These are phyloP conservation scores for Sarocladium kiliense DNA, from an alignment of 2,329 filamentous ascomycete genomes.

Conservation along the genomic window DNA sequence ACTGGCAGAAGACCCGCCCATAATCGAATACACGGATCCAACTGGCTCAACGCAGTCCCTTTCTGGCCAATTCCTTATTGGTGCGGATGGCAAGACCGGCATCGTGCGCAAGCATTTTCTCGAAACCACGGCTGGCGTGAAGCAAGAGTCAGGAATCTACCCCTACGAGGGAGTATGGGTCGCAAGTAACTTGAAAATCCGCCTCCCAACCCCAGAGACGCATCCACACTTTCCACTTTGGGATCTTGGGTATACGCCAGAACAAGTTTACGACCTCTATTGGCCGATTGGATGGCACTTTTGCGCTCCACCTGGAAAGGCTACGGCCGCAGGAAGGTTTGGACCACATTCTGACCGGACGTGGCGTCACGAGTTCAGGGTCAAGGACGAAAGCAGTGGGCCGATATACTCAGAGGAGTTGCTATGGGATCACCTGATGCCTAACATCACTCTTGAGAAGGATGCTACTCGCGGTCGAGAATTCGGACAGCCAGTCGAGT, in stretches of 20 bases:
- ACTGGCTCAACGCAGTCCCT: constrained; percentile 6
- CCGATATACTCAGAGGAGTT: constrained; percentile 24
- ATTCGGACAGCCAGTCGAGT: neutral
- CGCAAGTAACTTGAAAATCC: constrained; percentile 39
- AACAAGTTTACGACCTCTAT: constrained; percentile 42
- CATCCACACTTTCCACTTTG: constrained; percentile 45
- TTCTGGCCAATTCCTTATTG: constrained; percentile 25
- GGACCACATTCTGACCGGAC: constrained; percentile 27
- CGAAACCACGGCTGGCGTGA: constrained; percentile 28
- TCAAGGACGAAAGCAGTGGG: constrained; percentile 18
- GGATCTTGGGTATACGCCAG: constrained; percentile 37
- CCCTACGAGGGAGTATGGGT: constrained; percentile 39
- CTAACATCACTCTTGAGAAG: constrained; percentile 10
- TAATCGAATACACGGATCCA: constrained; percentile 14
- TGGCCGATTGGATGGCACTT: constrained; percentile 41
- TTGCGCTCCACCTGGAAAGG: constrained; percentile 33
- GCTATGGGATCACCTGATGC: constrained; percentile 22
- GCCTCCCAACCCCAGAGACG: constrained; percentile 34
- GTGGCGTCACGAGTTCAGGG: constrained; percentile 34
- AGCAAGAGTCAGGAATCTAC: constrained; percentile 31
- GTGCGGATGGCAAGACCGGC: constrained; percentile 43
- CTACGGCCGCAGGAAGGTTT: constrained; percentile 39
- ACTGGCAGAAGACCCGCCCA: constrained; percentile 30
- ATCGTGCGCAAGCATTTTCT: constrained; percentile 39
- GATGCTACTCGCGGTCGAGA: neutral